These are phyloP conservation scores for Russula lepida DNA, from an alignment of 768 basidiomycete species.

Conservation along the genomic window DNA sequence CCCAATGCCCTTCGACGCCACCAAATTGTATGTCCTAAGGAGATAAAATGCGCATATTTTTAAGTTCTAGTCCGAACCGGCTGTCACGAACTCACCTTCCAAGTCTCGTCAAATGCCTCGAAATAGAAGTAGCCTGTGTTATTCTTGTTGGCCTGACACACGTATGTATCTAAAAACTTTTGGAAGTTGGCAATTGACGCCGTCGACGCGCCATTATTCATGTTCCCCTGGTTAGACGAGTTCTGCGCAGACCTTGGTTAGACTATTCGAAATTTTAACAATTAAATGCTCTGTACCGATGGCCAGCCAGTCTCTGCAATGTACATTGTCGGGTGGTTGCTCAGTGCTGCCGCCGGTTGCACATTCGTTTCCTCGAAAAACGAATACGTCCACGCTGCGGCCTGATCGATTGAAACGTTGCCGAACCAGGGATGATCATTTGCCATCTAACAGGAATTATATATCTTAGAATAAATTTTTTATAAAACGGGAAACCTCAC, in stretches of 20 bases:
- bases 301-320: conserved; percentile 96
- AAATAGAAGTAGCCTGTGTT: conserved; percentile 85
- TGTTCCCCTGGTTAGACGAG: conserved; percentile 50
- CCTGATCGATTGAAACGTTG: conserved; percentile 53
- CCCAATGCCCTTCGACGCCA: conserved; percentile 75
- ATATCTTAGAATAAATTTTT: conserved; percentile 49
- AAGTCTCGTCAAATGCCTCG: conserved; percentile 72
- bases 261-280: neutral
- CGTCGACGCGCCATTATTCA: conserved; percentile 56
- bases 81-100: conserved; percentile 52
- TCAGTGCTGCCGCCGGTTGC: conserved; percentile 40
- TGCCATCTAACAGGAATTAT: conserved; percentile 70
- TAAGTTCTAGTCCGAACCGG: neutral
- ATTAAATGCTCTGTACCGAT: conserved; percentile 36
- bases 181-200: conserved; percentile 62
- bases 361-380: conserved; percentile 74
- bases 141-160: conserved; percentile 79
- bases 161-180: conserved; percentile 77
- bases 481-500: conserved; percentile 35
- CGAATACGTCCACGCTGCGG: conserved; percentile 71
- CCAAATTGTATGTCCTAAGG: conserved; percentile 53
- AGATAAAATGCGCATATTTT: conserved; percentile 1
- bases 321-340: conserved; percentile 72
- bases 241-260: conserved; percentile 30
- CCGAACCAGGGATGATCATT: conserved; percentile 96